Base-by-base conservation (phyloP, 208 protist species). In the Phytomonas sp. region DNA sequence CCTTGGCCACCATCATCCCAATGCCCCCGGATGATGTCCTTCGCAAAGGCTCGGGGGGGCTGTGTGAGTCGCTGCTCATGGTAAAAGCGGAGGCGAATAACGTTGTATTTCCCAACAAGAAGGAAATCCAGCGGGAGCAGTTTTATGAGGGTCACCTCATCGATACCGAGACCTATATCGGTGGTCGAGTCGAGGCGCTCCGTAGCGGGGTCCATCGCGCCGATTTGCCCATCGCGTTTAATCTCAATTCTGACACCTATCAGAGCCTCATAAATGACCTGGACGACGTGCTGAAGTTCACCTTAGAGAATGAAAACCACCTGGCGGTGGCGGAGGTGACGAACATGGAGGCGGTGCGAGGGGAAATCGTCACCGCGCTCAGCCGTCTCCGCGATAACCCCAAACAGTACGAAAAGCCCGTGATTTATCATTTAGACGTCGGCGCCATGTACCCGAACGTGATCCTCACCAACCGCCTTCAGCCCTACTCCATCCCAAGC, bases 371-470 rank as follows among this genome's bases (percentile, higher is more conserved):
- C 12, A 42, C 33, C 19, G 80, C 91, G 70, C 90, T 99, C 0
- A 62, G 76, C 19, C 67, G 56, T 4, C 81, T 99, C 19, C 78
- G 91, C n/a, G 88, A 98, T 62, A 63, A 80, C 16, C 97, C 97
- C 7, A 86, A 90, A 10, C 90, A 80, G 66, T 59, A 83, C 60
- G 84, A 84, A 64, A 75, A 74, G 32, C 99, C 99, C 1, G 71
- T 99, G 26, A 99, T 99, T 61, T 99, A 99, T 77, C 99, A 99
- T 84, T 80, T 99, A 0, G 99, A 99, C 73, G 99, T 99, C 6
- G 93, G 91, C 30, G 99, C 99, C 32, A 99, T 99, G 99, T 99
- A 99, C 89, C 99, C 99, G 0, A 99, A 99, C 81, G 99, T 99
- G 81, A 99, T 99, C 76, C 82, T 99, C 14, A 99, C 99, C 0